Percentiles rank a stretch among this genome's conserved stretches.
These are phyloP conservation scores for Stereum hirsutum DNA, from an alignment of 1,284 basidiomycete genomes.

Conservation along the genomic window DNA sequence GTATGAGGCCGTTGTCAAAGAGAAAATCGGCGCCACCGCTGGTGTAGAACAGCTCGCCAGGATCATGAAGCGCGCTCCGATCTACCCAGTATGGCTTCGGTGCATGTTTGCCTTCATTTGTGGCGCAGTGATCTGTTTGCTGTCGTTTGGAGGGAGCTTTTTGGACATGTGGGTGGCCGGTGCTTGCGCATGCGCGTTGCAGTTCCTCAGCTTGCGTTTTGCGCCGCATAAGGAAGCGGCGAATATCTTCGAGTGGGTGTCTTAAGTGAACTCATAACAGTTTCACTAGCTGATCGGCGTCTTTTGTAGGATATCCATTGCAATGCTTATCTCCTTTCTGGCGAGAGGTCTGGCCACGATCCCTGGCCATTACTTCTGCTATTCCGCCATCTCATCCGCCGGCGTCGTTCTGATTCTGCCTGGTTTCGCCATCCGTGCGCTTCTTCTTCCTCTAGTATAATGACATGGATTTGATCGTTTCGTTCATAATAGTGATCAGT, in stretches of 20 bases:
- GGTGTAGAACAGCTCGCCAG: slow-evolving; percentile 52
- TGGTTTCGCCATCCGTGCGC: slow-evolving; percentile 69
- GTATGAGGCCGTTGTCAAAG: slow-evolving; percentile 73
- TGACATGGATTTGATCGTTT: slow-evolving; percentile 9
- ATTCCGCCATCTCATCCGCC: slow-evolving; percentile 75
- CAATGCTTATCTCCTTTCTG: slow-evolving; percentile 76
- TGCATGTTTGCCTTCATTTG: slow-evolving; percentile 68
- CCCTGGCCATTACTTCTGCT: slow-evolving; percentile 65
- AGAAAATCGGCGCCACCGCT: slow-evolving; percentile 56
- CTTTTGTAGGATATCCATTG: slow-evolving; percentile 62
- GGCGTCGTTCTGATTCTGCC: slow-evolving; percentile 76
- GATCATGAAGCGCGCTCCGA: slow-evolving; percentile 50
- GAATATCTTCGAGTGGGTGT: slow-evolving; percentile 79
- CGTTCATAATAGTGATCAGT: slow-evolving; percentile 51
- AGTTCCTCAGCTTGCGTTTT: slow-evolving; percentile 69
- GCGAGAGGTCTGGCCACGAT: slow-evolving; percentile 68
- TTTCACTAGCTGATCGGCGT: background rate
- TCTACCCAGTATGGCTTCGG: slow-evolving; percentile 53
- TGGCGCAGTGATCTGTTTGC: slow-evolving; percentile 68
- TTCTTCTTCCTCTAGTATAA: background rate
- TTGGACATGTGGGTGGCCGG: slow-evolving; percentile 79
- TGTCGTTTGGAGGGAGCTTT: slow-evolving; percentile 78
- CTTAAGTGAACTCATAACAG: background rate
- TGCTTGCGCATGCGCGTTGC: slow-evolving; percentile 56
- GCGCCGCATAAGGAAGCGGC: slow-evolving; percentile 77